Evolutionary conservation across 345 rosid genomes (phyloP), one percentile per base, ranked within the genome.

Genomic region (Salix purpurea): DNA sequence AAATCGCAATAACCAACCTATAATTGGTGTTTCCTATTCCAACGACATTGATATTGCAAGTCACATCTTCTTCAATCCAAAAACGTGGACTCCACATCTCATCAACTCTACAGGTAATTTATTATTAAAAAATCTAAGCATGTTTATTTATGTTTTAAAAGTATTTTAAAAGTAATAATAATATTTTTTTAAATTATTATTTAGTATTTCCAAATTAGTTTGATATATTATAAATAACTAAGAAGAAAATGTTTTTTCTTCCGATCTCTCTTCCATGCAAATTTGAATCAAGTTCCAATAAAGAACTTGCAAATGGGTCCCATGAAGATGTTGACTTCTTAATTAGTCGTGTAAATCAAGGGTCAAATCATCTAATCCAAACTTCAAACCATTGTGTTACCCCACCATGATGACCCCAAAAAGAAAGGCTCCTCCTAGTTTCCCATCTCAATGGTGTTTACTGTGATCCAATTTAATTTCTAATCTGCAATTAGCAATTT

Each of bases 331-430:
- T 68, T 40, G 52, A 68, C 42, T 23, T 44, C 74, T 9, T 71
- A n/a, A 60, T 32, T 37, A 36, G 66, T 54, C 52, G 56, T 36
- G n/a, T n/a, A 72, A 73, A 40, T 61, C 16, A 42, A 18, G 37
- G 76, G 76, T 73, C 68, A 13, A n/a, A 73, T 61, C 58, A 58
- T 40, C 64, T 73, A 58, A 56, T 72, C 5, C 46, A 24, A 71
- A 34, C 46, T 19, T 50, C 65, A 52, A 15, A 54, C 28, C 28
- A 23, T 58, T 0, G 64, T 3, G 12, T 58, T 24, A 56, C 64
- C 50, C 48, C 72, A 23, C 48, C 66, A 24, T 19, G 40, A 36
- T 34, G 65, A 54, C 28, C 74, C 74, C 48, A 34, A 10, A 4
- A 8, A 50, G 19, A 19, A 6, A 21, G 15, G 5, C 26, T 32